Percentiles rank a stretch among this genome's conserved stretches.
Evolutionary conservation across 2,329 filamentous ascomycete genomes (phyloP).

Genomic region (Immersiporthe knoxdaviesiana): DNA sequence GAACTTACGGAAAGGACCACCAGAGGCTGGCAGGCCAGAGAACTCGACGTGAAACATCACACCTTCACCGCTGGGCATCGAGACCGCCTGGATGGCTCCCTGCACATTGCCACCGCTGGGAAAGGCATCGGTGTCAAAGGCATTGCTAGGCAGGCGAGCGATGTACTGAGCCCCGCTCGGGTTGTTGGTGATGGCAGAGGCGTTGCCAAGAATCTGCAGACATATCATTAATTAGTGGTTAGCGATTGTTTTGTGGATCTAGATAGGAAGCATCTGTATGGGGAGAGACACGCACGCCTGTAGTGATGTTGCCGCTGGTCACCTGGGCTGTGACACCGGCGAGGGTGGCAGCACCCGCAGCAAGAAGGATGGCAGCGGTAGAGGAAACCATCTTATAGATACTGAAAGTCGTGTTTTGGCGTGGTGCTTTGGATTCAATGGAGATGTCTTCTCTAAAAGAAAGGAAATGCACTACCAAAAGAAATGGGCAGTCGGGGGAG

Average conservation of each 20-base stretch:
- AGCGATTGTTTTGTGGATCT: neutral
- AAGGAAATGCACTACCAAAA: no score
- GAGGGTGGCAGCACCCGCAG: constrained; percentile 18
- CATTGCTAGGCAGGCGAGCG: constrained; percentile 20
- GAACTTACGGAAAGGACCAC: constrained; percentile 40
- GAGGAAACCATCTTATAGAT: constrained; percentile 19
- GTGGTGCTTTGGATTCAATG: neutral
- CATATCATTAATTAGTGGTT: neutral
- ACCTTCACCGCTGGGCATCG: constrained; percentile 37
- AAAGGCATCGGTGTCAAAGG: constrained; percentile 22
- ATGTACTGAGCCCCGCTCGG: constrained; percentile 23
- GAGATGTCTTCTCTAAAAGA: neutral
- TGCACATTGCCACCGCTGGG: constrained; percentile 27
- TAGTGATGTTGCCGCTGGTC: constrained; percentile 2
- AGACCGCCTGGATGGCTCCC: constrained; percentile 37
- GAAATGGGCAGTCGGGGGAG: neutral
- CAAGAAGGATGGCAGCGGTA: constrained; percentile 3
- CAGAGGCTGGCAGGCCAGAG: constrained; percentile 38
- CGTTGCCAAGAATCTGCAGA: constrained; percentile 23
- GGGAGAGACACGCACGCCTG: constrained; percentile 15
- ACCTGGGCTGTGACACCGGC: constrained; percentile 10
- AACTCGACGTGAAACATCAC: constrained; percentile 39
- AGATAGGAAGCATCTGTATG: neutral
- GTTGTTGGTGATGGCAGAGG: constrained; percentile 22
- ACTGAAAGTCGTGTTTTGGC: neutral